Percentiles rank a stretch among this genome's conserved stretches.
Evolutionary conservation across 768 basidiomycete species (phyloP).

Genomic region (Galerina marginata): DNA sequence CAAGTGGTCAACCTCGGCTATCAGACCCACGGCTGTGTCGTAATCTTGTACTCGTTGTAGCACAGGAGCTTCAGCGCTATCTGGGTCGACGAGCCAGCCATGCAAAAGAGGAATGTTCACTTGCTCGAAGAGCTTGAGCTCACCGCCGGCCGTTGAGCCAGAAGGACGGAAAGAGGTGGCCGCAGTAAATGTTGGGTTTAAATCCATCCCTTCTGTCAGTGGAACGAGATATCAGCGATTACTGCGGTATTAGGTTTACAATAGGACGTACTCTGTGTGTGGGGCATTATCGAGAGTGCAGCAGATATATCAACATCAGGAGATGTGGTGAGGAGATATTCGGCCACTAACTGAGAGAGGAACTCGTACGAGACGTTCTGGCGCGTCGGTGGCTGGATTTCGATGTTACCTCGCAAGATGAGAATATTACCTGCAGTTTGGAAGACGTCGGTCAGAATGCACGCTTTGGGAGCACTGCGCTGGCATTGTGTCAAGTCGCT

Average conservation of each 20-base stretch:
- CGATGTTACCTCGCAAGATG: constrained; percentile 82
- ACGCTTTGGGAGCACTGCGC: too few relatives aligned
- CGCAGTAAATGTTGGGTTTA: constrained; percentile 84
- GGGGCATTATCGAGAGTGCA: constrained; percentile 77
- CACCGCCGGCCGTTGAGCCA: constrained; percentile 60
- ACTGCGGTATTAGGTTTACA: not conserved
- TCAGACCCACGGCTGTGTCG: constrained; percentile 72
- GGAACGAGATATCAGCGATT: not conserved
- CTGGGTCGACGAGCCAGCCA: constrained; percentile 86
- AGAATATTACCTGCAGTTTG: constrained; percentile 76
- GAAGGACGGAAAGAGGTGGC: constrained; percentile 70
- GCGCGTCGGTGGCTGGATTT: constrained; percentile 69
- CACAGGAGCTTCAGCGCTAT: constrained; percentile 59
- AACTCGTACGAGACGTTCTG: constrained; percentile 82
- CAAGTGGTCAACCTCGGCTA: constrained; percentile 82
- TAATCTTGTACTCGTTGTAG: constrained; percentile 66
- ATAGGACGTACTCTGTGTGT: constrained; percentile 68
- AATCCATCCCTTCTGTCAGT: constrained; percentile 80
- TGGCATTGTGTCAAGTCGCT: not conserved
- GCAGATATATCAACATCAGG: constrained; percentile 69
- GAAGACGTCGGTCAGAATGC: not conserved
- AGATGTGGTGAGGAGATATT: constrained; percentile 70
- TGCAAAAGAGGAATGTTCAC: constrained; percentile 84
- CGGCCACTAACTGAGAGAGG: constrained; percentile 82
- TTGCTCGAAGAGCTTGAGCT: constrained; percentile 84